Evolutionary conservation across 768 basidiomycete species (phyloP), one percentile per base, ranked within the genome.

Genomic region (Trametes villosa): DNA sequence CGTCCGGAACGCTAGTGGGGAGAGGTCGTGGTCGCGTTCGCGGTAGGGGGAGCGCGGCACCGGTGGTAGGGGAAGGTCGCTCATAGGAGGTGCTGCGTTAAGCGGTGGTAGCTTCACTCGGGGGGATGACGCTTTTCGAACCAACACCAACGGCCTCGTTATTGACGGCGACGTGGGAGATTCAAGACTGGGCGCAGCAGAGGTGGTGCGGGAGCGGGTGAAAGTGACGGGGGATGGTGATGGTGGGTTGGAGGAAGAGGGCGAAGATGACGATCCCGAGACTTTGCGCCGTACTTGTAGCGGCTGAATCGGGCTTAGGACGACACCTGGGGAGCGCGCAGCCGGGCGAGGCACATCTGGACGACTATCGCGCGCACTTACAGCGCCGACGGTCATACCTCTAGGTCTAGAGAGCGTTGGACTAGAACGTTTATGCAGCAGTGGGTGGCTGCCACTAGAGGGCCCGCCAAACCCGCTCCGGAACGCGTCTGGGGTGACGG

Each of bases 81-180:
- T 44, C 8, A 66, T 57, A 15, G 71, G 71, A 9, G 71, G 71
- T n/a, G 67, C 62, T 4, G 62, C 42, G 26, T 54, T 59, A 11
- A 67, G 56, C 8, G 71, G 71, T 2, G 70, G 67, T 9, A 70
- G 57, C 40, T 64, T 62, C 0, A 67, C 57, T 12, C 68, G 65
- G 4, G 66, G 59, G 12, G 65, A 64, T 0, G 71, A 72, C 8
- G 68, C 69, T 52, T 72, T 70, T 12, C 70, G 66, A 1, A 70
- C 64, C 6, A 72, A 59, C 8, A 71, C 69, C 5, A 69, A 31
- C 12, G 70, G 68, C 7, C 65, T 61, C 9, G 60, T 57, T 9
- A 61, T 47, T 17, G 64, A 60, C 2, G 67, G 53, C 8, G 65
- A 64, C 27, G 58, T 46, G 1, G 63, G 62, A 3, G 57, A 59